Evolutionary conservation across 2,329 filamentous ascomycete species (phyloP).

Genomic region (Aspergillus sp.): DNA sequence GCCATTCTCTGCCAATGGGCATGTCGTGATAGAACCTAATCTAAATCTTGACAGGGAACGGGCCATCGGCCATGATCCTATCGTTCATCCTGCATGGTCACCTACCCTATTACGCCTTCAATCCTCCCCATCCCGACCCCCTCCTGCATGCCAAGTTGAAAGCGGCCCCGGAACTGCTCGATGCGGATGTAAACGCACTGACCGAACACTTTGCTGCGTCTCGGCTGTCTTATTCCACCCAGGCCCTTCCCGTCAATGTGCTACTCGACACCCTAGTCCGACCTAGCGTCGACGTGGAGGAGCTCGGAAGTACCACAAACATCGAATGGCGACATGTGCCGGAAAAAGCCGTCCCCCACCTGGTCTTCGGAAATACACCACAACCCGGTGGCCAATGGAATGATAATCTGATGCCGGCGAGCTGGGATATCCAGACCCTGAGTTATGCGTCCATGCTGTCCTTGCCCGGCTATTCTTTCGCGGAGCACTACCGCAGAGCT

Average conservation of each 20-base stretch:
- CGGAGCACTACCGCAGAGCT: constrained; percentile 49
- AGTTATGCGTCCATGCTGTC: constrained; percentile 64
- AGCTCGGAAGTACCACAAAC: constrained; percentile 50
- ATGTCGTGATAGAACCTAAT: constrained; percentile 11
- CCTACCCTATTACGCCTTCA: constrained; percentile 55
- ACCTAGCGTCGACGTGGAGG: constrained; percentile 59
- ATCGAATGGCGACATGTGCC: constrained; percentile 55
- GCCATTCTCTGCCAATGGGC: constrained; percentile 11
- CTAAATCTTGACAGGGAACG: constrained; percentile 50
- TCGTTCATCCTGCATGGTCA: constrained; percentile 64
- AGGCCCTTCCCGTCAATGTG: constrained; percentile 60
- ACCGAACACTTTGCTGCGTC: constrained; percentile 59
- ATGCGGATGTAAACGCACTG: constrained; percentile 47
- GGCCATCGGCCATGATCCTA: constrained; percentile 61
- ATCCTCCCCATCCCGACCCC: constrained; percentile 55
- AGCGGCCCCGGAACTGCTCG: constrained; percentile 47
- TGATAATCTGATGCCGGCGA: constrained; percentile 52
- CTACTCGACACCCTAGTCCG: constrained; percentile 60
- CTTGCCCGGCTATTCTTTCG: constrained; percentile 59
- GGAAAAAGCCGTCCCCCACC: constrained; percentile 52
- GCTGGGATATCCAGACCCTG: constrained; percentile 58
- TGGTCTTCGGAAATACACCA: constrained; percentile 53
- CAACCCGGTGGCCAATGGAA: constrained; percentile 61
- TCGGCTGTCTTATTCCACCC: constrained; percentile 60
- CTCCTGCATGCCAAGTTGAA: constrained; percentile 58